Base-by-base conservation (phyloP, 139 green algal species). In the Zygnema cylindricum region DNA sequence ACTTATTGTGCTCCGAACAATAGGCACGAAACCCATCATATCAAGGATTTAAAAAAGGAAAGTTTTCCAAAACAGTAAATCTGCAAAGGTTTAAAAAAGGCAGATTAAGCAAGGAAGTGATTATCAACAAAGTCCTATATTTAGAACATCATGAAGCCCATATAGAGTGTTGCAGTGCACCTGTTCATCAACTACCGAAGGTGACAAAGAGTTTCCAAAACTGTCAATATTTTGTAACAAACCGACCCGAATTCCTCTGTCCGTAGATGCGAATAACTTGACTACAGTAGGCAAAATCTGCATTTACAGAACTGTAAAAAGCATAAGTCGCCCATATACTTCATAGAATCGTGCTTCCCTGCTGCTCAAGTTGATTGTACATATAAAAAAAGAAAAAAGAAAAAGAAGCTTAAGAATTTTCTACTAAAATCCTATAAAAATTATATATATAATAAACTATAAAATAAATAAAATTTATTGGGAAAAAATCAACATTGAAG, bases 181-280 rank as follows among this genome's bases (percentile, higher is more conserved):
- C 92, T 98, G 93, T 7, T 95, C 94, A 89, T 98, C 96, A 36
- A 96, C 92, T 16, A 97, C 91, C 0, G 86, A 43, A 75, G 93
- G 77, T 39, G 78, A 41, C 1, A 93, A 22, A 82, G 94, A 90
- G 21, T 86, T 77, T 0, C 77, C 91, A 82, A 95, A 98, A 7
- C 88, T 84, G 54, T 96, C 91, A 7, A 99, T 94, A 82, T 94
- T 95, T 89, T 99, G 96, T 43, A 99, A 92, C 86, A 99, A 93
- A 75, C 92, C 94, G 33, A 96, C 92, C 1, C 97, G 91, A 77
- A 99, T 95, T 55, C 82, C 87, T 55, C 96, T 93, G 93, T 99
- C 97, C 78, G 79, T 49, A 49, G 95, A 98, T 0, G 94, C 91
- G 90, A 98, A 99, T 33, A 99, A 94, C 86, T 95, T 95, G 11